These are phyloP conservation scores for Clitopilus passeckerianus DNA, from an alignment of 768 basidiomycete species.

Conservation along the genomic window DNA sequence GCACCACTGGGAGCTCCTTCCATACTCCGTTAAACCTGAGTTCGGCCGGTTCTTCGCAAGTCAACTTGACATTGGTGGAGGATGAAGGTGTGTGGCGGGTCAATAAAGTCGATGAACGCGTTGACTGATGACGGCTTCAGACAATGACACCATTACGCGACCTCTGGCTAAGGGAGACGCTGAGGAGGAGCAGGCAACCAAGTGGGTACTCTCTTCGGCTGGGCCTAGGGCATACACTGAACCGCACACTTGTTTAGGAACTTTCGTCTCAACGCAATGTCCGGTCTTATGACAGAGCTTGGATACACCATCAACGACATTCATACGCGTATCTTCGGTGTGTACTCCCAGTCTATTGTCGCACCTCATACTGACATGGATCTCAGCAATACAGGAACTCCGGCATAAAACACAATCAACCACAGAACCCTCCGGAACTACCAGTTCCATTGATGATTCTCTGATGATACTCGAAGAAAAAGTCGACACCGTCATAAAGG, in stretches of 20 bases:
- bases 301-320: constrained; percentile 86
- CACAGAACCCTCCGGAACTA: constrained; percentile 51
- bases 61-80: constrained; percentile 47
- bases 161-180: constrained; percentile 33
- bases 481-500: constrained; percentile 66
- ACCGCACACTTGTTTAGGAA: constrained; percentile 24
- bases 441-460: constrained; percentile 74
- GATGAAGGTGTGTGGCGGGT: constrained; percentile 54
- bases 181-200: constrained; percentile 56
- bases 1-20: constrained; percentile 16
- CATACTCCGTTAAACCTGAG: constrained; percentile 32
- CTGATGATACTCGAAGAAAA: constrained; percentile 77
- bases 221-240: constrained; percentile 1
- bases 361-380: background rate
- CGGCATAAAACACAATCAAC: constrained; percentile 79
- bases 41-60: constrained; percentile 30
- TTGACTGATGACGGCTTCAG: constrained; percentile 26
- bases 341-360: constrained; percentile 12
- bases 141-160: constrained; percentile 68
- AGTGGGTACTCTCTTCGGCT: constrained; percentile 45
- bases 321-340: constrained; percentile 88
- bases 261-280: constrained; percentile 70
- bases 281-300: constrained; percentile 83
- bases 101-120: constrained; percentile 9
- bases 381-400: constrained; percentile 84